phyloP scores from a whole-genome alignment of 768 basidiomycete genomes.

The Coprinopsis marcescibilis region DNA sequence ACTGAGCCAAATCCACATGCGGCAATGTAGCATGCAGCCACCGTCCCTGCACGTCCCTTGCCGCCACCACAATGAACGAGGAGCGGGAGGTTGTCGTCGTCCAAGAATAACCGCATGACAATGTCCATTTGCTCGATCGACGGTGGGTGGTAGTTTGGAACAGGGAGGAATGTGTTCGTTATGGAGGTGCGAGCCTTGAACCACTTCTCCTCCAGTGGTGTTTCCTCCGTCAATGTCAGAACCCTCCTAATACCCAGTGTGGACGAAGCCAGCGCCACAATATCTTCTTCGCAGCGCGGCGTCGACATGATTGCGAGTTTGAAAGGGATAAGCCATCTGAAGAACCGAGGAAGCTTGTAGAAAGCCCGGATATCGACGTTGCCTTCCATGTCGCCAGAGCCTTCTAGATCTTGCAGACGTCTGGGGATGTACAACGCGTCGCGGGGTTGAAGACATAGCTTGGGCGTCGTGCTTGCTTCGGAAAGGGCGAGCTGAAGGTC shows the following conservation, averaged over 20 bases:
- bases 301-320: constrained; percentile 58
- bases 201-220: constrained; percentile 42
- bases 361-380: constrained; percentile 12
- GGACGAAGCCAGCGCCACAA: constrained; percentile 37
- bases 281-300: constrained; percentile 45
- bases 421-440: constrained; percentile 34
- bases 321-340: constrained; percentile 58
- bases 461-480: constrained; percentile 19
- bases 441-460: constrained; percentile 36
- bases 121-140: constrained; percentile 58
- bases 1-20: constrained; percentile 49
- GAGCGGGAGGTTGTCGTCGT: constrained; percentile 40
- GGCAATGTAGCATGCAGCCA: constrained; percentile 54
- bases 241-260: constrained; percentile 52
- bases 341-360: constrained; percentile 49
- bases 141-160: constrained; percentile 48
- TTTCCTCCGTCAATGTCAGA: constrained; percentile 54
- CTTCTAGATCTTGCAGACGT: background rate
- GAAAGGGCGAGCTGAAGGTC: constrained; percentile 28
- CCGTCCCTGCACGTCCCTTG: constrained; percentile 57
- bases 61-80: constrained; percentile 60
- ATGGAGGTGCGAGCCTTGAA: constrained; percentile 39
- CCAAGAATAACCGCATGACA: constrained; percentile 40
- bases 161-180: constrained; percentile 49
- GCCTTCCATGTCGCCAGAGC: too few relatives aligned